These are phyloP conservation scores for Ilex asprella DNA, from an alignment of 257 asterid genomes.

Conservation along the genomic window DNA sequence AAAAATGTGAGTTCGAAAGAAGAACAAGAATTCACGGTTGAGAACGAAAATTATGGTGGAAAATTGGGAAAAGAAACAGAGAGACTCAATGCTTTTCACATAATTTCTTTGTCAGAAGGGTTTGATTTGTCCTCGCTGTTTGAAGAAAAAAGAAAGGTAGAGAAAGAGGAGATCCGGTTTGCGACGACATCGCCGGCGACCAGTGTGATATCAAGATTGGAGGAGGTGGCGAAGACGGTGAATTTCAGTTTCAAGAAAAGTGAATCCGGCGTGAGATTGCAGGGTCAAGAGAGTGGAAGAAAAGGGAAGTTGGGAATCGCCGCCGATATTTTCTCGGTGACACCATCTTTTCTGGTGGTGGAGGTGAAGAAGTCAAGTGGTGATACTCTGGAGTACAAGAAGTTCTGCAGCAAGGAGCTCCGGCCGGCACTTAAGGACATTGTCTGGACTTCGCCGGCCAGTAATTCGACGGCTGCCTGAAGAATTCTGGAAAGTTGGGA, in stretches of 20 bases:
- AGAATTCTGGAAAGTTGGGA: too few relatives aligned
- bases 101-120: background rate
- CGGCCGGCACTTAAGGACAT: constrained; percentile 2
- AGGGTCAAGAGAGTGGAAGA: background rate
- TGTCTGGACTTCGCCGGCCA: background rate
- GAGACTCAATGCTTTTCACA: background rate
- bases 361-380: constrained; percentile 2
- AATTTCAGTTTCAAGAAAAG: background rate
- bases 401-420: constrained; percentile 4
- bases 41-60: background rate
- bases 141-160: background rate
- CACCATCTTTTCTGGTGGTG: constrained; percentile 1
- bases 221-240: constrained; percentile 3
- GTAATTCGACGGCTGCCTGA: background rate
- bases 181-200: background rate
- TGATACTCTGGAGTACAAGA: background rate
- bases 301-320: background rate
- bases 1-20: background rate
- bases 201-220: background rate
- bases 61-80: background rate
- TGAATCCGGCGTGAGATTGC: background rate
- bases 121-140: constrained; percentile 1
- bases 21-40: background rate
- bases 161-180: background rate
- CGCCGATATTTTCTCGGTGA: constrained; percentile 1